phyloP scores from a whole-genome alignment of 441 rosid genomes.

The Populus hybrid region DNA sequence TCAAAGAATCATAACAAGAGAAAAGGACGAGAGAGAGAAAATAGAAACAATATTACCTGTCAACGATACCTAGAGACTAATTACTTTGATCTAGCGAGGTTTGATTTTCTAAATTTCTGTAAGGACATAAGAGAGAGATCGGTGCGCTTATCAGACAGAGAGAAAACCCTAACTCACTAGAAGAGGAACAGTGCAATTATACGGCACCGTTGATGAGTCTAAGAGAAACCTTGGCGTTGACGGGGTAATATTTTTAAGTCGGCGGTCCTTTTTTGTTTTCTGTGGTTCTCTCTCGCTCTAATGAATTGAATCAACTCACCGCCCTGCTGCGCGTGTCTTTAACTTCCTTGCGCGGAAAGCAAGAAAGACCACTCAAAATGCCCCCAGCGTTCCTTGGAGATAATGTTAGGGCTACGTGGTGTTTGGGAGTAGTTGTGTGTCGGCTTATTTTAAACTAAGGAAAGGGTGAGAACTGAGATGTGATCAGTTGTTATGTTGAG shows the following conservation, averaged over 20 bases:
- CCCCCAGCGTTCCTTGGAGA: not conserved
- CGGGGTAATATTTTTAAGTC: slow-evolving; percentile 35
- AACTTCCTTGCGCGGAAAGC: slow-evolving; percentile 55
- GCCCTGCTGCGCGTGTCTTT: not conserved
- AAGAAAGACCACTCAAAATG: slow-evolving; percentile 17
- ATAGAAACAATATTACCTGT: slow-evolving; percentile 15
- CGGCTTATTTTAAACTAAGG: not conserved
- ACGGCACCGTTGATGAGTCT: slow-evolving; percentile 32
- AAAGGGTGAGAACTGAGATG: not conserved
- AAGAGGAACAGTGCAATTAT: slow-evolving; percentile 21
- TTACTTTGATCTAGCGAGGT: not conserved
- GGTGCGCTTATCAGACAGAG: not conserved
- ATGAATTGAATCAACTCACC: not conserved
- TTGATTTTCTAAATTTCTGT: slow-evolving; percentile 4
- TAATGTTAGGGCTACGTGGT: not conserved
- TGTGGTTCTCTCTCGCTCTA: not conserved
- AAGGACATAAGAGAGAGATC: not conserved
- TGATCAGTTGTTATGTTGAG: not conserved
- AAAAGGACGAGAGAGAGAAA: not conserved
- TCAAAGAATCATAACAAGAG: not conserved
- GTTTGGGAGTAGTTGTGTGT: not conserved
- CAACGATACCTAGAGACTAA: not conserved
- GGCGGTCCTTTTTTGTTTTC: slow-evolving; percentile 29
- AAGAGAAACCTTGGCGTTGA: slow-evolving; percentile 17
- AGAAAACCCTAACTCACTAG: slow-evolving; percentile 49